Percentiles rank a stretch among this genome's conserved stretches.
phyloP scores from a whole-genome alignment of 106 monocot genomes.

The Triglochin maritima region DNA sequence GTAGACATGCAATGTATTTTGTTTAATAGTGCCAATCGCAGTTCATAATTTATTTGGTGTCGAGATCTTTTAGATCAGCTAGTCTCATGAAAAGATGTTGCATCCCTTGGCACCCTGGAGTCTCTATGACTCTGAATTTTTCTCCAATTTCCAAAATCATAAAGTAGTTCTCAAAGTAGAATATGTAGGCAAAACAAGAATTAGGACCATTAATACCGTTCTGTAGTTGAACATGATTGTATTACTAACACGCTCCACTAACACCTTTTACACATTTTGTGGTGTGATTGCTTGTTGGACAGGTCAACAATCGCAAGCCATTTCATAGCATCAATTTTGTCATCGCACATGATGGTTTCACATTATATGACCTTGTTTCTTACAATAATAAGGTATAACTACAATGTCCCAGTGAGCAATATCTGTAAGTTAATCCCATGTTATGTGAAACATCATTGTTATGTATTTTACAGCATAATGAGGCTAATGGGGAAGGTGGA shows the following conservation, averaged over 20 bases:
- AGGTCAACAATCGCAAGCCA: constrained; percentile 88
- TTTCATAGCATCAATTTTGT: constrained; percentile 87
- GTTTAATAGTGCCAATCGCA: no score
- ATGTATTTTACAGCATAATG: constrained; percentile 54
- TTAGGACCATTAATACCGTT: no score
- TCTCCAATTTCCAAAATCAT: not conserved
- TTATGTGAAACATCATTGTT: not conserved
- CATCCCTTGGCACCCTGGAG: not conserved
- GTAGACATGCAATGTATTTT: no score
- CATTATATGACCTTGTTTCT: constrained; percentile 85
- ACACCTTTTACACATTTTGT: no score
- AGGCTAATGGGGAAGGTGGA: constrained; percentile 88
- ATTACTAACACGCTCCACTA: no score
- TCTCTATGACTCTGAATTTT: not conserved
- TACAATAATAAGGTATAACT: constrained; percentile 70
- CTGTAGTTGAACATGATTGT: no score
- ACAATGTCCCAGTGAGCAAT: not conserved
- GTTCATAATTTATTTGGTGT: no score
- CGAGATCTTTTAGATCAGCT: no score
- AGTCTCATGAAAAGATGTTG: no score
- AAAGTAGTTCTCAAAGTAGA: no score
- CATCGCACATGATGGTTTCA: constrained; percentile 98
- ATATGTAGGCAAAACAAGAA: no score
- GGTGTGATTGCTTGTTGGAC: constrained; percentile 6
- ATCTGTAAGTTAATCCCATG: not conserved